Evolutionary conservation across 768 basidiomycete genomes (phyloP).

Genomic region (Hericium rajendrae): DNA sequence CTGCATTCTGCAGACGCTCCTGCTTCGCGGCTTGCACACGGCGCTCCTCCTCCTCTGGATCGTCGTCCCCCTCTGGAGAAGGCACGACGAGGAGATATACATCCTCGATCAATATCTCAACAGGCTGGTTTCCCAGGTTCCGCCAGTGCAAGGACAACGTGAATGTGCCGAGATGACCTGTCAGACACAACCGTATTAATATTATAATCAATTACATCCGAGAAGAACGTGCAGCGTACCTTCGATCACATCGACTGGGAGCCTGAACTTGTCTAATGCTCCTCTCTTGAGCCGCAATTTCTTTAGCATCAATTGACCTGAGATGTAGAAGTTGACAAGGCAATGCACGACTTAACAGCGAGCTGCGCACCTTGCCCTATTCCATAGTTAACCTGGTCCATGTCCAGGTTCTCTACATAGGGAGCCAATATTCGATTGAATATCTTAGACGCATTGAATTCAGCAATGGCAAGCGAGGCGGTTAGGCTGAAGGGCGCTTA

Average conservation of each 20-base stretch:
- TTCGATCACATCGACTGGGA: slow-evolving; percentile 92
- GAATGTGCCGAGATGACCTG: slow-evolving; percentile 81
- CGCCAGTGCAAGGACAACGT: slow-evolving; percentile 84
- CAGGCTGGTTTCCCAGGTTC: slow-evolving; percentile 82
- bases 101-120: slow-evolving; percentile 86
- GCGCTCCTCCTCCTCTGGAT: slow-evolving; percentile 78
- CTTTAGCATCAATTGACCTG: slow-evolving; percentile 69
- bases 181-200: background rate
- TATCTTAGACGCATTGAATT: slow-evolving; percentile 33
- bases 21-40: slow-evolving; percentile 79
- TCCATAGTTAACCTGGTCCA: slow-evolving; percentile 90
- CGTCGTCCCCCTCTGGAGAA: slow-evolving; percentile 52
- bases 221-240: slow-evolving; percentile 32
- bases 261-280: slow-evolving; percentile 87
- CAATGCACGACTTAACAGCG: slow-evolving; percentile 1
- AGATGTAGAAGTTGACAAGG: slow-evolving; percentile 6
- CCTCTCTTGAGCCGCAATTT: slow-evolving; percentile 87
- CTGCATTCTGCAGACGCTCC: slow-evolving; percentile 83
- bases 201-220: background rate
- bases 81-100: slow-evolving; percentile 91
- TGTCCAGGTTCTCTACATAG: slow-evolving; percentile 93
- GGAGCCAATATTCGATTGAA: slow-evolving; percentile 90
- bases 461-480: background rate
- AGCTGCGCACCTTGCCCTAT: slow-evolving; percentile 63
- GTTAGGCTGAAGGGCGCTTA: slow-evolving; percentile 24